Conservation (phyloP, 495 filamentous ascomycete species). For the Ramalina intermedia region DNA sequence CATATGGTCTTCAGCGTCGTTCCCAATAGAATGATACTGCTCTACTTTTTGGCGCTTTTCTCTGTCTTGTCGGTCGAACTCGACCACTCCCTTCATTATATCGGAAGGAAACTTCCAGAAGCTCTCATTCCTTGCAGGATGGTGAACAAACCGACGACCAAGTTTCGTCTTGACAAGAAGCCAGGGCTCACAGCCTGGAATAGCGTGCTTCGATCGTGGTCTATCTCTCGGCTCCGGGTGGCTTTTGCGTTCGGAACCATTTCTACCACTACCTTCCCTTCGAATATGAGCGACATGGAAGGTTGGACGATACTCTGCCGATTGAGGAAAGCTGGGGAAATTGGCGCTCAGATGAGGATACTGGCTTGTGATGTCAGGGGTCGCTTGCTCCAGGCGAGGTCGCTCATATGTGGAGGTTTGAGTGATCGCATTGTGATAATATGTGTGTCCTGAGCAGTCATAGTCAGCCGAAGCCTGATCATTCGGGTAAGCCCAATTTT, state of each 20-base stretch:
- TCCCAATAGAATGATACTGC: conserved; percentile 18
- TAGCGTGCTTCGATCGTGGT: conserved; percentile 62
- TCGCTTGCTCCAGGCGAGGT: conserved; percentile 28
- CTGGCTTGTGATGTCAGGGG: too few species aligned
- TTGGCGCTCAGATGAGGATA: too few species aligned
- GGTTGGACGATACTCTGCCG: too few species aligned
- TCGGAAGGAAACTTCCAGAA: conserved; percentile 85
- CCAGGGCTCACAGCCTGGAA: conserved; percentile 82
- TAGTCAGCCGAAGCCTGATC: neutral
- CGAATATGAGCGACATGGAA: too few species aligned
- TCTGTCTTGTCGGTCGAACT: conserved; percentile 47
- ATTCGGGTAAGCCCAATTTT: conserved; percentile 8
- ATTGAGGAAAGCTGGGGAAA: too few species aligned
- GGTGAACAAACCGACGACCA: conserved; percentile 78
- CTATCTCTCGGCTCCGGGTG: conserved; percentile 36
- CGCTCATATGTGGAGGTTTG: conserved; percentile 79
- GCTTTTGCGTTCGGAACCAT: too few species aligned
- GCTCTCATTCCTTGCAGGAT: conserved; percentile 66
- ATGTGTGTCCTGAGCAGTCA: conserved; percentile 50
- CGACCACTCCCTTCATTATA: conserved; percentile 64
- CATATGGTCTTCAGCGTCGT: conserved; percentile 18
- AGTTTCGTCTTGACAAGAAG: conserved; percentile 80
- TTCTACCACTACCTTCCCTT: too few species aligned
- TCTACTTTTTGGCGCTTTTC: conserved; percentile 28
- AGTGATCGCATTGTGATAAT: conserved; percentile 78